These are phyloP conservation scores for Hyaloscypha variabilis DNA, from an alignment of 495 filamentous ascomycete genomes.

Conservation along the genomic window DNA sequence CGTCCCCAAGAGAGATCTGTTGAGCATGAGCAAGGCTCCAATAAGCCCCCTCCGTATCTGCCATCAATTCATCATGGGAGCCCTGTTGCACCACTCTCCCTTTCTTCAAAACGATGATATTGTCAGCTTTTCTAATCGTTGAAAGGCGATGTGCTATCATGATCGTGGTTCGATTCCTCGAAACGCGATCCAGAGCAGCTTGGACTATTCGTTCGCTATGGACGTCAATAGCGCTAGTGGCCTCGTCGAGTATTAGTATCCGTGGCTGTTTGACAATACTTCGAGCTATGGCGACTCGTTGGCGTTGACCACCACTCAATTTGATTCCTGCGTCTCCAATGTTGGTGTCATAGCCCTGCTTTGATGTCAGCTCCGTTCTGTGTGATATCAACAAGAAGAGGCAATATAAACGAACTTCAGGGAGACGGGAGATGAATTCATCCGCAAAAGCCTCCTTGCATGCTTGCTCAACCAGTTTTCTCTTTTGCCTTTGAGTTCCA, in stretches of 20 bases:
- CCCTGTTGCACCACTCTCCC: slow-evolving; percentile 67
- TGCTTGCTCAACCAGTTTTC: slow-evolving; percentile 54
- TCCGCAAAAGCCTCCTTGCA: slow-evolving; percentile 63
- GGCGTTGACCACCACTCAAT: slow-evolving; percentile 62
- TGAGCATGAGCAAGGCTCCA: slow-evolving; percentile 53
- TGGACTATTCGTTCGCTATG: slow-evolving; percentile 59
- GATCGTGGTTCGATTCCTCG: slow-evolving; percentile 57
- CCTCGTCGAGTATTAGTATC: slow-evolving; percentile 83
- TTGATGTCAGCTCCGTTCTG: slow-evolving; percentile 37
- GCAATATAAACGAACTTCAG: slow-evolving; percentile 43
- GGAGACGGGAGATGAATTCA: slow-evolving; percentile 60
- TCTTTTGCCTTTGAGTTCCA: slow-evolving; percentile 54
- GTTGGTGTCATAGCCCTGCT: slow-evolving; percentile 60
- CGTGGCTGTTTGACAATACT: slow-evolving; percentile 75
- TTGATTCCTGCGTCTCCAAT: slow-evolving; percentile 61
- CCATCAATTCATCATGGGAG: slow-evolving; percentile 66
- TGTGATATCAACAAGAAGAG: slow-evolving; percentile 39
- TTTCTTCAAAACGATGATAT: slow-evolving; percentile 60
- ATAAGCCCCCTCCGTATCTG: slow-evolving; percentile 52
- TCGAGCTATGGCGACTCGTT: slow-evolving; percentile 68
- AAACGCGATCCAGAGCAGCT: slow-evolving; percentile 54
- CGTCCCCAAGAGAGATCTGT: slow-evolving; percentile 39
- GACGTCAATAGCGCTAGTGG: slow-evolving; percentile 67
- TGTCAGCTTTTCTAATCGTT: slow-evolving; percentile 65
- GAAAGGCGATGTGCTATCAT: slow-evolving; percentile 64